phyloP scores from a whole-genome alignment of 805 yeast genomes.

The Yarrowia sp. region DNA sequence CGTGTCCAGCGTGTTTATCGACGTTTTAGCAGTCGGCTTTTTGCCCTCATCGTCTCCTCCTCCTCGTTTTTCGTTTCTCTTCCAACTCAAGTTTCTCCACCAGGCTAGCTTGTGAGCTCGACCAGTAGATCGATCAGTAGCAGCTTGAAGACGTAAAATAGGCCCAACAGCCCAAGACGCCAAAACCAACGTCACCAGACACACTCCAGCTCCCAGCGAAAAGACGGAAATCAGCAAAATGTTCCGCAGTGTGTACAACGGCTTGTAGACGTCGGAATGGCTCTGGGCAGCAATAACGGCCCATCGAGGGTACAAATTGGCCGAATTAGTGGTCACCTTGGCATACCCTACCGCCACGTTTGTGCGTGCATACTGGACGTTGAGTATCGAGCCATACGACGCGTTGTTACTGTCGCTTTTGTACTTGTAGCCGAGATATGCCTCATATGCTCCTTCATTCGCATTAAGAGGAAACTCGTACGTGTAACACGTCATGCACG shows the following conservation, averaged over 20 bases:
- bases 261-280: constrained; percentile 55
- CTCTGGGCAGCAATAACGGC: constrained; percentile 65
- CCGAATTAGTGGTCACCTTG: not conserved
- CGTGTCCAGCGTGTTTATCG: not conserved
- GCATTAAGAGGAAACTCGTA: constrained; percentile 26
- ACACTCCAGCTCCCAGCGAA: constrained; percentile 58
- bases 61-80: not conserved
- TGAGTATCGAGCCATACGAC: not conserved
- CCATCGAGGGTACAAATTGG: constrained; percentile 50
- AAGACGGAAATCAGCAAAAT: constrained; percentile 75
- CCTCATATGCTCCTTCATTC: not conserved
- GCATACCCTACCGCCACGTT: constrained; percentile 9
- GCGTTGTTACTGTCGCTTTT: not conserved
- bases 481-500: constrained; percentile 29
- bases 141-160: constrained; percentile 71
- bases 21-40: not conserved
- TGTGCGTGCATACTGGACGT: constrained; percentile 2
- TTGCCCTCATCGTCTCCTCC: not conserved
- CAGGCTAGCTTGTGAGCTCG: not conserved
- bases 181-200: constrained; percentile 68
- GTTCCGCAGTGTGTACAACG: constrained; percentile 57
- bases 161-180: constrained; percentile 83
- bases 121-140: constrained; percentile 66
- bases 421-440: not conserved
- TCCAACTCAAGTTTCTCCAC: constrained; percentile 1